Conservation (phyloP, 2,329 filamentous ascomycete species). For the Talaromyces sp. region DNA sequence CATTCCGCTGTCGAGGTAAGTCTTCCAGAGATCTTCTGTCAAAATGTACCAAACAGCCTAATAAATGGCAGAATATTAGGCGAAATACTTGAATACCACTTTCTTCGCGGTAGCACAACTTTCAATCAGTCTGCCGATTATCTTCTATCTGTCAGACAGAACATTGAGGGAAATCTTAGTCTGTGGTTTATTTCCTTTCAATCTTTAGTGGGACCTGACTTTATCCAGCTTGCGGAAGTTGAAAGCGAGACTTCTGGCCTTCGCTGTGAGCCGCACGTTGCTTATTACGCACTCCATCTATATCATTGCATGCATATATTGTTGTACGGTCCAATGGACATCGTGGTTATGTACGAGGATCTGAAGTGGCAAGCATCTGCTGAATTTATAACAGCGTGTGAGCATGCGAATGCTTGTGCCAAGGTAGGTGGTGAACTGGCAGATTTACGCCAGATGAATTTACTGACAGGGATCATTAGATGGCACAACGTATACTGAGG, state of each 20-base stretch:
- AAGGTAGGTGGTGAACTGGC: background rate
- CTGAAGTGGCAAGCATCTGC: conserved; percentile 5
- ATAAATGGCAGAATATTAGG: background rate
- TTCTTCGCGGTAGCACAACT: background rate
- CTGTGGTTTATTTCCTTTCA: background rate
- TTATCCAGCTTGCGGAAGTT: background rate
- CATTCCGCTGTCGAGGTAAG: conserved; percentile 1
- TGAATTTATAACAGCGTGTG: conserved; percentile 5
- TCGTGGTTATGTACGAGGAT: conserved; percentile 11
- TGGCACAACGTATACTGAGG: background rate
- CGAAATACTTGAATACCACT: conserved; percentile 9
- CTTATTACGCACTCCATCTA: conserved; percentile 6
- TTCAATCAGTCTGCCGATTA: background rate
- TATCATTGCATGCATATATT: conserved; percentile 12
- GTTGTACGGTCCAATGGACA: conserved; percentile 6
- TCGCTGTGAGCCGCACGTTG: background rate
- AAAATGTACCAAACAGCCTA: background rate
- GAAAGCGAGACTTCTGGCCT: background rate
- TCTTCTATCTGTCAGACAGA: background rate
- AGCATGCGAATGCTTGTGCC: conserved; percentile 7
- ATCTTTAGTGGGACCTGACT: background rate
- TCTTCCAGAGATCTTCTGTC: background rate
- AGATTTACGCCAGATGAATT: background rate
- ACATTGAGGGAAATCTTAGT: background rate
- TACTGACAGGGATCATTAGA: background rate